A percentile compares a stretch with the other conserved stretches of the same genome.
Evolutionary conservation across 2,329 filamentous ascomycete species (phyloP).

Genomic region (Neopestalotiopsis sp.): DNA sequence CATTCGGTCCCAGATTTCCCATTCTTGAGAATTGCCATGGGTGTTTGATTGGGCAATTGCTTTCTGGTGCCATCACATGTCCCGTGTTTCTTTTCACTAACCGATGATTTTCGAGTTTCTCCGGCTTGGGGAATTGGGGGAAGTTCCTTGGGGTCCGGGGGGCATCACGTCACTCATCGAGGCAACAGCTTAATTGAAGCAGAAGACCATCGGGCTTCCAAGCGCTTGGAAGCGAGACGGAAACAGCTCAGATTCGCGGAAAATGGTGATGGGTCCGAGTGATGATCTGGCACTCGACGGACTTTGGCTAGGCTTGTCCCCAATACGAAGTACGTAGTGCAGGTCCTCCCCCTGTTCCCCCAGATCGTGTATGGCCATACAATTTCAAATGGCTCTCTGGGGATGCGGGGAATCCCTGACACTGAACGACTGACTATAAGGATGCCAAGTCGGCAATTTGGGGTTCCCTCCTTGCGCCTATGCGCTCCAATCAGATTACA

Average conservation of each 20-base stretch:
- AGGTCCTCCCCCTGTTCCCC: neutral
- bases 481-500: constrained; percentile 5
- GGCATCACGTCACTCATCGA: neutral
- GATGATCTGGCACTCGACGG: neutral
- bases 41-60: constrained; percentile 11
- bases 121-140: constrained; percentile 12
- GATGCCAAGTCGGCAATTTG: neutral
- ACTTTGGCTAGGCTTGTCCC: neutral
- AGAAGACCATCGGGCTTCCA: neutral
- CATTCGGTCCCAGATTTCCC: constrained; percentile 12
- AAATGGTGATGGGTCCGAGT: neutral
- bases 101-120: constrained; percentile 3
- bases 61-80: neutral
- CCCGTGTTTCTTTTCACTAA: neutral
- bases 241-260: constrained; percentile 13
- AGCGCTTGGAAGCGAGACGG: constrained; percentile 6
- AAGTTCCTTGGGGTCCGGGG: neutral
- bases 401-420: constrained; percentile 14
- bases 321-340: neutral
- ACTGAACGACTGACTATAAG: neutral
- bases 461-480: neutral
- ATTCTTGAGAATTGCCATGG: neutral
- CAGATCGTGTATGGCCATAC: neutral
- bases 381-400: neutral
- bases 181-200: neutral